Evolutionary conservation across 495 filamentous ascomycete genomes (phyloP).

Genomic region (Tuber magnatum): DNA sequence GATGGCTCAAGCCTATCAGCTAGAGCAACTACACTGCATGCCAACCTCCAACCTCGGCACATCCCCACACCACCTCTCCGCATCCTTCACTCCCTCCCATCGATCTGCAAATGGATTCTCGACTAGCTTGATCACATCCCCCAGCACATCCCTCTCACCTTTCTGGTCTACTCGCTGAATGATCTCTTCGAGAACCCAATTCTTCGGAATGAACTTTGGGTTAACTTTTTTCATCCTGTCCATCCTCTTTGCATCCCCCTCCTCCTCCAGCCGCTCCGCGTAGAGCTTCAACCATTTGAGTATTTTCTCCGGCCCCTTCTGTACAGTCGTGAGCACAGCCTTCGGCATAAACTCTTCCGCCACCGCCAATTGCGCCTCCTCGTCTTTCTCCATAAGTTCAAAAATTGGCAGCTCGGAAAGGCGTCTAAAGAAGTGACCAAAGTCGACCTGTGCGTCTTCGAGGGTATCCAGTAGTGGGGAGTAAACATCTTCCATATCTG

Average conservation of each 20-base stretch:
- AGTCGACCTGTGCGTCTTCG: conserved; percentile 74
- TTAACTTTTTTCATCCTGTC: conserved; percentile 74
- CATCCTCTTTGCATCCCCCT: conserved; percentile 56
- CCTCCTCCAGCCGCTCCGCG: conserved; percentile 52
- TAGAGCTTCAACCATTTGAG: conserved; percentile 70
- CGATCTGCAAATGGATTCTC: conserved; percentile 73
- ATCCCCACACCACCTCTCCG: conserved; percentile 73
- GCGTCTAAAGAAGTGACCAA: conserved; percentile 82
- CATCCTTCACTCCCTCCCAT: conserved; percentile 70
- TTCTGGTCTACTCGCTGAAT: conserved; percentile 80
- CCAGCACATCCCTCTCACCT: conserved; percentile 70
- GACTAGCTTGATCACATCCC: conserved; percentile 67
- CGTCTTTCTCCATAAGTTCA: conserved; percentile 55
- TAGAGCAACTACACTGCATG: conserved; percentile 80
- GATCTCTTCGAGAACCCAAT: conserved; percentile 89
- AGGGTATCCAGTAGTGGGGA: conserved; percentile 74
- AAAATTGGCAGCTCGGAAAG: conserved; percentile 54
- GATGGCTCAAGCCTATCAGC: conserved; percentile 2
- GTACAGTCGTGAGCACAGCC: conserved; percentile 40
- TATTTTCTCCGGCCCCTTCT: conserved; percentile 56
- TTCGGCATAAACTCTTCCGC: conserved; percentile 45
- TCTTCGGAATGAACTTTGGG: conserved; percentile 80
- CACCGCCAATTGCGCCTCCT: conserved; percentile 53
- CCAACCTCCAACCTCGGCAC: conserved; percentile 68
- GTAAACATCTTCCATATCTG: conserved; percentile 71